Base-by-base conservation (phyloP, 1,139 yeast genomes). In the Lizanozyma gosingica region DNA sequence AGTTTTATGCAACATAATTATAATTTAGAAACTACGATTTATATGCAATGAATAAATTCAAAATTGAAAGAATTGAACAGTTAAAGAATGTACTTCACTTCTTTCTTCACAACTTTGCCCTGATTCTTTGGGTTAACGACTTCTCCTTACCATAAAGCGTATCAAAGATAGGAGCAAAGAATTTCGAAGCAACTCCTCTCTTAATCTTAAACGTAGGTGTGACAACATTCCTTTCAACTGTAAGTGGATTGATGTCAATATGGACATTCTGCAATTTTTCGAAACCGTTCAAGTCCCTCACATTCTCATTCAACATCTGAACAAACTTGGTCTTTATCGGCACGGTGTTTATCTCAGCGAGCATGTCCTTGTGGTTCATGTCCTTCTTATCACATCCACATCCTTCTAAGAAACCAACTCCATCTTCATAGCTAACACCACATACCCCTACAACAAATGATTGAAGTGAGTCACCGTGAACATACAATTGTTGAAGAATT, bases 171-270 rank as follows among this genome's bases (percentile, higher is more conserved):
- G 57, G 50, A 40, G 62, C 63, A 57, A 78, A 83, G 49, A 62
- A 64, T 50, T 71, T 72, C 32, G 70, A 62, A 9, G 86, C 84
- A 36, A 69, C 63, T 4, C 75, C 72, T 51, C 94, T 67, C 62
- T 79, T 82, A 46, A 83, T 71, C 62, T 84, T 84, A 55, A 83
- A 61, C 2, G 94, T 83, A 36, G 94, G 94, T 3, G 94, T 84
- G 36, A 83, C 60, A 14, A 78, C 75, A 40, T 78, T 81, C 44
- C 78, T 75, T 37, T 75, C 83, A 32, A 77, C 60, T 27, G 72
- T 78, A 55, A 84, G 71, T 2, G 94, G 90, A 47, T 83, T 92
- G 39, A 82, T 55, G 33, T 67, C 78, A 40, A 82, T 64, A 36
- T 59, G 58, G 17, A 80, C 56, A 50, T 84, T 83, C 57, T 80